Evolutionary conservation across 192 early-diverging fungal species (phyloP), one percentile per base, ranked within the genome.

Genomic region (Coemansia sp.): DNA sequence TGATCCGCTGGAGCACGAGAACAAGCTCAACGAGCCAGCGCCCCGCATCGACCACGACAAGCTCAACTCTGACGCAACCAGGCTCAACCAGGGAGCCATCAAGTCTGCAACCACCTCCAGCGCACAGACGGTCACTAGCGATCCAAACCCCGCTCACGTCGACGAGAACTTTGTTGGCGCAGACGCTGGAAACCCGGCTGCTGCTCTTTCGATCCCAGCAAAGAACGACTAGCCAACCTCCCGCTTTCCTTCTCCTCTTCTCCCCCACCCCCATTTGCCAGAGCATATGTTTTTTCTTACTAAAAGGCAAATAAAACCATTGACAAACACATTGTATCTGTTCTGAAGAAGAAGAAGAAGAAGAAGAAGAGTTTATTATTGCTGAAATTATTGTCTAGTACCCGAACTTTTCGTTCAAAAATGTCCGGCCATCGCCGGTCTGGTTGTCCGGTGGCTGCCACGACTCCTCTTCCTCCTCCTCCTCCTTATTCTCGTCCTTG

Each of bases 11-110:
- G 76, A 83, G 75, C 71, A 83, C 16, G 80, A 83, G 48, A 77
- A 83, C 63, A 77, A 83, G 67, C 80, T 83, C 65, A 83, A 83
- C 19, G 75, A 77, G 66, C 75, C 80, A 16, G 80, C 76, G 0
- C 80, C 80, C 12, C 71, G 69, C 64, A 74, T 83, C 57, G 75
- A 83, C 65, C 75, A 83, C 44, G 80, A 81, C 60, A 72, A 76
- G 67, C 67, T 81, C 41, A 70, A 70, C 64, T 72, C 74, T 4
- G 68, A 81, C 19, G 68, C 74, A n/a, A 64, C 68, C 2, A 72
- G 63, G 43, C 69, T 75, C 14, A 62, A 72, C 57, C 37, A 53
- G 53, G 70, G 65, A 14, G 76, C 72, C 70, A 67, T 65, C 62
- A 81, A 75, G 78, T 65, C 71, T 38, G 68, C 71, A 0, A 81